These are phyloP conservation scores for Entophlyctis helioformis DNA, from an alignment of 192 early-diverging fungal species.

Conservation along the genomic window DNA sequence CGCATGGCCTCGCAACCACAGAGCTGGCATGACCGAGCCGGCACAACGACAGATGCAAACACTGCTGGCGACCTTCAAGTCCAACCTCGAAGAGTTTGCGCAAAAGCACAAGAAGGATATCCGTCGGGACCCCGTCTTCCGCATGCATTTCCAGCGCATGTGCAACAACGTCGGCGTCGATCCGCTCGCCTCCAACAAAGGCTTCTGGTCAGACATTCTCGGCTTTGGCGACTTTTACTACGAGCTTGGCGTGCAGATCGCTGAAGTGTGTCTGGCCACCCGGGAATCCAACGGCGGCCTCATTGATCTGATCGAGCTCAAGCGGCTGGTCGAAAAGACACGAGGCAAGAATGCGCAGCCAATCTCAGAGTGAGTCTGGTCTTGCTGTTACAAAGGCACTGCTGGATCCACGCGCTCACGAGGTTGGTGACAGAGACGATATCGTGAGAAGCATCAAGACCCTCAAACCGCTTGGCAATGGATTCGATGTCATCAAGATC, in stretches of 20 bases:
- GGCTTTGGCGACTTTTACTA: constrained; percentile 98
- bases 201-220: constrained; percentile 87
- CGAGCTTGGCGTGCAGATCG: constrained; percentile 86
- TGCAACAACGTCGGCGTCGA: constrained; percentile 90
- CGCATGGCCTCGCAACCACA: too few relatives aligned
- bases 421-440: too few relatives aligned
- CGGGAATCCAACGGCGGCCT: constrained; percentile 79
- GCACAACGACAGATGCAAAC: constrained; percentile 10
- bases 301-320: constrained; percentile 75
- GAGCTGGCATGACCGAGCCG: too few relatives aligned
- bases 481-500: constrained; percentile 74
- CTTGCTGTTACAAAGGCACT: constrained; percentile 15
- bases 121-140: constrained; percentile 69
- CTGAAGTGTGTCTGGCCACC: constrained; percentile 79
- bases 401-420: too few relatives aligned
- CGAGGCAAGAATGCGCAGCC: constrained; percentile 42
- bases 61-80: constrained; percentile 47
- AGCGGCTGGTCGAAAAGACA: constrained; percentile 50
- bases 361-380: constrained; percentile 33
- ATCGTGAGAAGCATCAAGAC: constrained; percentile 75
- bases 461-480: constrained; percentile 73
- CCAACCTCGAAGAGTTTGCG: constrained; percentile 79
- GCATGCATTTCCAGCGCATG: constrained; percentile 86
- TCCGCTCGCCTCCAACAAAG: constrained; percentile 89
- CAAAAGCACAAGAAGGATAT: constrained; percentile 78